Evolutionary conservation across 208 protist species (phyloP), one percentile per base, ranked within the genome.

Genomic region (Trypanosoma scelopori): DNA sequence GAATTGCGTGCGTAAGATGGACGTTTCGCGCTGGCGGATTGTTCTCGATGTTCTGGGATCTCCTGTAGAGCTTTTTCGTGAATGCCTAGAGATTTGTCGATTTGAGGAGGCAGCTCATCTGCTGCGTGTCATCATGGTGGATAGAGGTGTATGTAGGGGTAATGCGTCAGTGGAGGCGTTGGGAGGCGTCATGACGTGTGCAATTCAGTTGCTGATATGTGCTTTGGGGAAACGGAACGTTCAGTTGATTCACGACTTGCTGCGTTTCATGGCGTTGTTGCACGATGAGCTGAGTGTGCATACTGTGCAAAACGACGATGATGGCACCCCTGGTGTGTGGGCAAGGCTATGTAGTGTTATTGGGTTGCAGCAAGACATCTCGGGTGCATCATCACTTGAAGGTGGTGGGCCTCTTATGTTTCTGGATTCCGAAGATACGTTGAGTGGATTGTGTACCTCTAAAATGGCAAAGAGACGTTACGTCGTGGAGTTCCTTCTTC

Each of bases 1-100:
- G 1, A 81, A 72, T 6, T 92, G 84, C 39, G 50, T 92, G 59
- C 89, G 89, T 50, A 95, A 91, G 70, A 70, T 89, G 47, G 89
- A 92, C 52, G 69, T 81, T 16, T 78, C 72, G 12, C 71, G 74
- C 23, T 91, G 79, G 79, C 71, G 62, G 35, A 42, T 87, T n/a
- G 51, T 93, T 43, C 63, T 89, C 18, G 84, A 90, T 60, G 70
- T 87, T 50, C 56, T 93, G 4, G 87, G 87, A 27, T 69, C 76
- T 22, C 81, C 87, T 4, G 50, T 80, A 37, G 74, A 85, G 22
- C 43, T 94, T 42, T 94, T 81, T 61, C 57, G 69, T 13, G 85
- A 90, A 67, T 94, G 89, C 48, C 28, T 94, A 9, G 60, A 83
- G n/a, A 78, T 82, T 22, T 37, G 69, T 43, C 74, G 75, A 55